These are phyloP conservation scores for Macaranga tanarius DNA, from an alignment of 441 rosid genomes.

Conservation along the genomic window DNA sequence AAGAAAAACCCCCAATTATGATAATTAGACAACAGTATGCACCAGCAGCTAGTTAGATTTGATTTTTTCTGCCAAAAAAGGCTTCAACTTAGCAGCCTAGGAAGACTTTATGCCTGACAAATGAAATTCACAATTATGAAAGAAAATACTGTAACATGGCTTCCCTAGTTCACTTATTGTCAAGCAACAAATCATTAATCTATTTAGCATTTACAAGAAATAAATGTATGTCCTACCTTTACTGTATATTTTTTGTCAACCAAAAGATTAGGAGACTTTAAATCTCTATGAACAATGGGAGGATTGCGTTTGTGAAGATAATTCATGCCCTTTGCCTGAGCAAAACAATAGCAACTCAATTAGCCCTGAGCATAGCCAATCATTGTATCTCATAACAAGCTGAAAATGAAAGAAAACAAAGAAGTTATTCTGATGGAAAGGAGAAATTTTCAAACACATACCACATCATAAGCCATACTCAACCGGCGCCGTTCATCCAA, in stretches of 20 bases:
- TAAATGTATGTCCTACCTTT: conserved; percentile 47
- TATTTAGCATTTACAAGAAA: background rate
- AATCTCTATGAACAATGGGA: conserved; percentile 96
- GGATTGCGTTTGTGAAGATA: conserved; percentile 94
- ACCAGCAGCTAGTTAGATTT: background rate
- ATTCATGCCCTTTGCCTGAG: conserved; percentile 99
- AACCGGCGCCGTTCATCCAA: conserved; percentile 89
- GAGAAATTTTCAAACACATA: conserved; percentile 34
- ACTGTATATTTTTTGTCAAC: conserved; percentile 97
- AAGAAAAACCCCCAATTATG: background rate
- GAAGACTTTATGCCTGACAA: conserved; percentile 1
- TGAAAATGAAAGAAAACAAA: conserved; percentile 1
- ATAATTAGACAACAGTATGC: background rate
- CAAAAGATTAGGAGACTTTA: conserved; percentile 95
- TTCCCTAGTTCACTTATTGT: conserved; percentile 6
- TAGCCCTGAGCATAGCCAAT: conserved; percentile 17
- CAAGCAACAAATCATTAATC: background rate
- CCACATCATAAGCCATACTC: conserved; percentile 99
- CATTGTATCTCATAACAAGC: conserved; percentile 13
- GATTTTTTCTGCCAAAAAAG: background rate
- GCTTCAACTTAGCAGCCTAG: conserved; percentile 10
- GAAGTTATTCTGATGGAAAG: background rate
- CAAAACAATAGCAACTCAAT: conserved; percentile 22
- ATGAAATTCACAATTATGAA: background rate
- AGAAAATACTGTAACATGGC: background rate